Evolutionary conservation across 192 early-diverging fungal genomes (phyloP), one percentile per base, ranked within the genome.

Genomic region (Geranomyces michiganensis): DNA sequence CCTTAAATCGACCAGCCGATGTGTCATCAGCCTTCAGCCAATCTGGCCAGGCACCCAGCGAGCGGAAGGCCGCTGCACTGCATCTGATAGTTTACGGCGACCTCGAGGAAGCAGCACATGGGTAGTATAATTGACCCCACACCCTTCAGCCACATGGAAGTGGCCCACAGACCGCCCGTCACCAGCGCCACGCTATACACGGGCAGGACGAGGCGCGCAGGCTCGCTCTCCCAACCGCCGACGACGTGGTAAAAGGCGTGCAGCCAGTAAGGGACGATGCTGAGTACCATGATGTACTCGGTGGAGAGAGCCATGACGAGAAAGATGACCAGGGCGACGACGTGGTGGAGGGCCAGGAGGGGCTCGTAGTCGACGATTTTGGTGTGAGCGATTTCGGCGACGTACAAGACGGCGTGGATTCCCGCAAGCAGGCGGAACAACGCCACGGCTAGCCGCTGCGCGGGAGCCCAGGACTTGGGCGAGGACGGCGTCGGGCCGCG

Each of bases 291-390:
- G 12, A 58, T 26, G 56, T 58, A 58, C 19, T 26, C 19, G 56
- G 56, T 22, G 15, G 9, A 10, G 56, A 58, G 9, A 24, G 26
- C 15, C 56, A 58, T 47, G 46, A 47, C 46, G 46, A 47, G 46
- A 62, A 62, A 62, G 32, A 62, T 62, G 24, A 29, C 61, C 12
- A 62, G 9, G 32, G 61, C 61, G 12, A 62, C 30, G 36, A 62
- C 30, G 32, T 62, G 61, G 61, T 62, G 61, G 22, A 62, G 7
- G 27, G 61, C 61, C 61, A 62, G 9, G 12, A 36, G 12, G 61
- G 61, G 61, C 9, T 36, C 30, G 27, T 32, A 14, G 12, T 10
- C 32, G 61, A 62, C 36, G 30, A 62, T 26, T 8, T 24, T 29
- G 61, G 61, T 62, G 27, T 32, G 61, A 15, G 27, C 9, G 61